These are phyloP conservation scores for Cercophora sp. DNA, from an alignment of 495 filamentous ascomycete species.

Conservation along the genomic window DNA sequence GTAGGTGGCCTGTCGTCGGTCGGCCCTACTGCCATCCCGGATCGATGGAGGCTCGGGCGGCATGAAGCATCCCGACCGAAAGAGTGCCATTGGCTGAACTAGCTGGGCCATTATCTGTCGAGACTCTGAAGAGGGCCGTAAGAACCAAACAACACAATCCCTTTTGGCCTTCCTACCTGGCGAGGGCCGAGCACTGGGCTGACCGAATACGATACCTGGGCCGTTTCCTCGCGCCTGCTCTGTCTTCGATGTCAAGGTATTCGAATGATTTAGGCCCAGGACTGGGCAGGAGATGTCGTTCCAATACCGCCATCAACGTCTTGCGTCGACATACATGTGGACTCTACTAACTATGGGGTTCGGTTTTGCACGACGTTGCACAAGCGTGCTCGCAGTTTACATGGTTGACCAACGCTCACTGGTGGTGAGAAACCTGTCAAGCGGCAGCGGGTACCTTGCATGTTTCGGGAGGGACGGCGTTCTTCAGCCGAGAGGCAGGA, in stretches of 20 bases:
- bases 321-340: not conserved
- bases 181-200: not conserved
- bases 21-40: conserved; percentile 15
- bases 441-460: conserved; percentile 23
- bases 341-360: too few species aligned
- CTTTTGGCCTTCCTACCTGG: not conserved
- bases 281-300: too few species aligned
- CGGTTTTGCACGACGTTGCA: conserved; percentile 11
- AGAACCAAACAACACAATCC: not conserved
- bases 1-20: conserved; percentile 15
- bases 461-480: conserved; percentile 16
- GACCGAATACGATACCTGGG: conserved; percentile 1
- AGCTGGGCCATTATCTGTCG: conserved; percentile 8
- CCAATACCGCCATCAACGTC: not conserved
- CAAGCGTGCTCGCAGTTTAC: not conserved
- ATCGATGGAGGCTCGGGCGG: conserved; percentile 8
- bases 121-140: not conserved
- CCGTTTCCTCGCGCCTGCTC: too few species aligned
- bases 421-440: not conserved
- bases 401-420: too few species aligned
- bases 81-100: conserved; percentile 11
- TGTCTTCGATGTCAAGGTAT: too few species aligned
- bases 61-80: conserved; percentile 10
- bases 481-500: conserved; percentile 21
- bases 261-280: too few species aligned